These are phyloP conservation scores for Lentinula novae-zelandiae DNA, from an alignment of 1,284 basidiomycete species.

Conservation along the genomic window DNA sequence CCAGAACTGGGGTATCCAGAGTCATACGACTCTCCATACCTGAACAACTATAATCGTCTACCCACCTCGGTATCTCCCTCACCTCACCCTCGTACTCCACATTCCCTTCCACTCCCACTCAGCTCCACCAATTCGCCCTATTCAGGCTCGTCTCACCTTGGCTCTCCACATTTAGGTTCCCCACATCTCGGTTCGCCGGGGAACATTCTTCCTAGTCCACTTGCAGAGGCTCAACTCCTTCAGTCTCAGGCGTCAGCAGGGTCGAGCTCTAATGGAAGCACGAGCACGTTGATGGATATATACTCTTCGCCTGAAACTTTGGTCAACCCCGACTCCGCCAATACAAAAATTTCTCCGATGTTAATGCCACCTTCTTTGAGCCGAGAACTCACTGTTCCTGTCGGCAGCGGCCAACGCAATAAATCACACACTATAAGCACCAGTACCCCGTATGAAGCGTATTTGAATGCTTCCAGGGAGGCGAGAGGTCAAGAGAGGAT, in stretches of 20 bases:
- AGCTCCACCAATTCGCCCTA: neutral
- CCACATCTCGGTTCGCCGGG: neutral
- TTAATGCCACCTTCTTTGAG: neutral
- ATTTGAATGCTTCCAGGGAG: conserved; percentile 1
- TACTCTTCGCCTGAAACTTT: neutral
- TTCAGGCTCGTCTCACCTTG: neutral
- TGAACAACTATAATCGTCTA: neutral
- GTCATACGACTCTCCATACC: neutral
- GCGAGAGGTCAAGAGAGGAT: neutral
- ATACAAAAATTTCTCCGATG: neutral
- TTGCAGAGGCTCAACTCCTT: neutral
- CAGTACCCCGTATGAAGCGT: conserved; percentile 6
- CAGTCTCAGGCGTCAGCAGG: neutral
- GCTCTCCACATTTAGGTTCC: neutral
- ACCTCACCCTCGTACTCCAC: neutral
- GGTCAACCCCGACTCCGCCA: neutral
- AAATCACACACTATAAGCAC: conserved; percentile 11
- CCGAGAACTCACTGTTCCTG: neutral
- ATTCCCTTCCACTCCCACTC: neutral
- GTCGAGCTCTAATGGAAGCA: neutral
- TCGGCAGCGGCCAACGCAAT: neutral
- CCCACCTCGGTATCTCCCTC: neutral
- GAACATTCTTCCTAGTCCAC: neutral
- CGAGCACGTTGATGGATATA: neutral
- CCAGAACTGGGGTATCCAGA: neutral